These are phyloP conservation scores for Hibiscus syriacus DNA, from an alignment of 345 rosid species.

Conservation along the genomic window DNA sequence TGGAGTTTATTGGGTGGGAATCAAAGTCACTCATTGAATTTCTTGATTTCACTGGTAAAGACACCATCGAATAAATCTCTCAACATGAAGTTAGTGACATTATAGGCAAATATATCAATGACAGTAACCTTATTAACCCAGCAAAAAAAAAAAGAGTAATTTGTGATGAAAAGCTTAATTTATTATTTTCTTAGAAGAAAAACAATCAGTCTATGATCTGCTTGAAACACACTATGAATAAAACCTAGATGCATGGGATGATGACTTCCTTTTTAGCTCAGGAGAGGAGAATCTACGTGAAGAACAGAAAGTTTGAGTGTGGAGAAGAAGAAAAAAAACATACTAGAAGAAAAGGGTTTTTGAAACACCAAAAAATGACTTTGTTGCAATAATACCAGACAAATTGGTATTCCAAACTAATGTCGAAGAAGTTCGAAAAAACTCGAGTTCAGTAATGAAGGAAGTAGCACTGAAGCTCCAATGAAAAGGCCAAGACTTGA, in stretches of 20 bases:
- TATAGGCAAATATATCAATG: conserved; percentile 38
- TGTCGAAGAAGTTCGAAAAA: too few relatives aligned
- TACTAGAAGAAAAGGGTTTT: conserved; percentile 21
- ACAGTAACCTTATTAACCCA: conserved; percentile 33
- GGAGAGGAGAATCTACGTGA: conserved; percentile 33
- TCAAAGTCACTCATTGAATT: conserved; percentile 58
- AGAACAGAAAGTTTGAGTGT: conserved; percentile 8
- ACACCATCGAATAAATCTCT: conserved; percentile 36
- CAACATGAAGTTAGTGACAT: conserved; percentile 39
- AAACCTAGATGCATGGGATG: conserved; percentile 43
- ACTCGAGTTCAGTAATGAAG: too few relatives aligned
- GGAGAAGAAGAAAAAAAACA: conserved; percentile 26
- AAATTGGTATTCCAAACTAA: too few relatives aligned
- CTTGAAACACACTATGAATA: conserved; percentile 64
- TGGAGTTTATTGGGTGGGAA: conserved; percentile 70
- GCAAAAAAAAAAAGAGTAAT: conserved; percentile 48
- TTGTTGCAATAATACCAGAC: conserved; percentile 59
- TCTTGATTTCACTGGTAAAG: conserved; percentile 45
- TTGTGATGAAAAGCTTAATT: conserved; percentile 51
- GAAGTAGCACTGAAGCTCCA: too few relatives aligned
- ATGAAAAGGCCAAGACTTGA: too few relatives aligned
- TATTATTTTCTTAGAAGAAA: conserved; percentile 50
- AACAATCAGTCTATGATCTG: conserved; percentile 46
- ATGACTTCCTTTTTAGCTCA: conserved; percentile 29
- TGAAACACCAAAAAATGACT: conserved; percentile 35